A percentile compares a stretch with the other conserved stretches of the same genome.
Evolutionary conservation across 176 grass and related monocot genomes (phyloP).

Genomic region (Rhynchospora breviuscula): DNA sequence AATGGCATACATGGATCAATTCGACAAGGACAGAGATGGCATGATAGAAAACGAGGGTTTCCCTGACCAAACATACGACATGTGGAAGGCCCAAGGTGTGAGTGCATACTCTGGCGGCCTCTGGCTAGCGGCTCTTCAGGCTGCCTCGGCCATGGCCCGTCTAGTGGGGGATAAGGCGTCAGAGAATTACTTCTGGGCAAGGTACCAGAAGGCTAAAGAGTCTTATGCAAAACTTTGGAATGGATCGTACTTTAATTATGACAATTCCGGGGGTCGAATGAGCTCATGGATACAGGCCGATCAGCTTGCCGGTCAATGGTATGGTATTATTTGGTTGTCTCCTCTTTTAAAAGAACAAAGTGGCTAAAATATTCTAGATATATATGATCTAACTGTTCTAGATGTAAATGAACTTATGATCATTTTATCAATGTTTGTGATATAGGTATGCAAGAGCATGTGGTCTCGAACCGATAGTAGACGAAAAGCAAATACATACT

Average conservation of each 20-base stretch:
- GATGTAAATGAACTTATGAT: not conserved
- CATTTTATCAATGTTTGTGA: not conserved
- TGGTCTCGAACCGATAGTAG: conserved; percentile 53
- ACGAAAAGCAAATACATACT: conserved; percentile 41
- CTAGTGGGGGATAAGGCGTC: conserved; percentile 44
- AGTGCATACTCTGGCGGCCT: conserved; percentile 77
- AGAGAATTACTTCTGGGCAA: conserved; percentile 38
- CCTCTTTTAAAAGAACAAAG: not conserved
- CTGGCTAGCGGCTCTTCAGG: conserved; percentile 72
- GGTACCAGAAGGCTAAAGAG: conserved; percentile 29
- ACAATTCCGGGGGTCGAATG: conserved; percentile 40
- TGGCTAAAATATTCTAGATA: not conserved
- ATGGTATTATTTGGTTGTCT: not conserved
- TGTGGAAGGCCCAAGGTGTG: conserved; percentile 69
- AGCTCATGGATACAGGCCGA: conserved; percentile 76
- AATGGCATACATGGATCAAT: conserved; percentile 95
- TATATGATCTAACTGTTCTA: not conserved
- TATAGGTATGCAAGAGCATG: conserved; percentile 51
- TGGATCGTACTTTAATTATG: conserved; percentile 73
- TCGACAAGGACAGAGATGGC: conserved; percentile 64
- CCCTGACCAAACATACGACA: conserved; percentile 78
- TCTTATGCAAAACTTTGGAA: conserved; percentile 71
- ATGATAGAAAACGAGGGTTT: conserved; percentile 90
- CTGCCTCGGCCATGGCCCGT: conserved; percentile 60
- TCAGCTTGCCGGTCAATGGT: conserved; percentile 86